Evolutionary conservation across 768 basidiomycete species (phyloP).

Genomic region (Tricholoma furcatifolium): DNA sequence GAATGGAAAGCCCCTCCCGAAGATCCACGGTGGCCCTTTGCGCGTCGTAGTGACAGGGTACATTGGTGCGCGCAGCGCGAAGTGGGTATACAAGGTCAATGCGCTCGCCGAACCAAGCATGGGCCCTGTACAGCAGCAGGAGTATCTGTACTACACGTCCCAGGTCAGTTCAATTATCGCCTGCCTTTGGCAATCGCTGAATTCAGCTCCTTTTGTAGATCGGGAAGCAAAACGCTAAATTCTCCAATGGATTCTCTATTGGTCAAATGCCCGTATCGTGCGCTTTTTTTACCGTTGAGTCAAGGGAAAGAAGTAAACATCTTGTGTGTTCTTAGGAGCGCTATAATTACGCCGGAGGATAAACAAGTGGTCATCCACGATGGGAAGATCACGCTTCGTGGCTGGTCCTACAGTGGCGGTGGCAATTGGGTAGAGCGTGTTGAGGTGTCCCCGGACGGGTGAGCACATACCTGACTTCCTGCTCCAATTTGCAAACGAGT

Average conservation of each 20-base stretch:
- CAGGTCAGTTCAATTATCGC: slow-evolving; percentile 30
- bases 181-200: background rate
- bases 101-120: slow-evolving; percentile 46
- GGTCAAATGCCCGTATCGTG: slow-evolving; percentile 60
- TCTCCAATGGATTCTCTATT: slow-evolving; percentile 56
- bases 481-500: background rate
- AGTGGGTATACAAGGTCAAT: slow-evolving; percentile 55
- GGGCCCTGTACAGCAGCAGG: slow-evolving; percentile 52
- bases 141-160: slow-evolving; percentile 51
- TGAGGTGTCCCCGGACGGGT: slow-evolving; percentile 53
- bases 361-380: slow-evolving; percentile 48
- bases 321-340: slow-evolving; percentile 34
- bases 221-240: slow-evolving; percentile 52
- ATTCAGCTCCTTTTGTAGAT: slow-evolving; percentile 26
- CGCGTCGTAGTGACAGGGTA: slow-evolving; percentile 51
- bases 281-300: slow-evolving; percentile 18
- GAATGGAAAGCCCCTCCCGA: slow-evolving; percentile 47
- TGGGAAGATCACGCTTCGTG: slow-evolving; percentile 41
- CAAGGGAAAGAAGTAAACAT: background rate
- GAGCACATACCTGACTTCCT: slow-evolving; percentile 8
- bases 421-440: slow-evolving; percentile 58
- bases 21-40: slow-evolving; percentile 50
- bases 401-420: slow-evolving; percentile 45
- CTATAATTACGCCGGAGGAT: slow-evolving; percentile 44
- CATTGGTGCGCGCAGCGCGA: slow-evolving; percentile 53